Evolutionary conservation across 495 filamentous ascomycete species (phyloP).

Genomic region (Penicillium odoratum): DNA sequence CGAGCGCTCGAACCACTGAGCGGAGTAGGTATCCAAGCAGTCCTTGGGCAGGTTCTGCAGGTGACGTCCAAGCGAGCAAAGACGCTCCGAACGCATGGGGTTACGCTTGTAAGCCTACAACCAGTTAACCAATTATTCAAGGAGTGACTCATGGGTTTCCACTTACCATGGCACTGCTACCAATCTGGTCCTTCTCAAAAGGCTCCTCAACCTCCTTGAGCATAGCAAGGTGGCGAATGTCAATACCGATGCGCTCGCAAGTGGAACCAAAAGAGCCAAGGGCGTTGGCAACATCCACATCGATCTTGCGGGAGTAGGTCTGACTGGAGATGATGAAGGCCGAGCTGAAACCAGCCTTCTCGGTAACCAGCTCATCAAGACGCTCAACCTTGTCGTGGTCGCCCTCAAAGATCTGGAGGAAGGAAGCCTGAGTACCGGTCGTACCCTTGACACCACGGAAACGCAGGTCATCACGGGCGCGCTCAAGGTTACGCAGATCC

Average conservation of each 20-base stretch:
- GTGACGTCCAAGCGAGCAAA: slow-evolving; percentile 75
- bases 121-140: slow-evolving; percentile 22
- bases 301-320: slow-evolving; percentile 84
- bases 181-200: slow-evolving; percentile 68
- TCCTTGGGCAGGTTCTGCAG: slow-evolving; percentile 63
- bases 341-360: slow-evolving; percentile 79
- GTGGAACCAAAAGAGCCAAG: slow-evolving; percentile 82
- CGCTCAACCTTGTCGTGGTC: slow-evolving; percentile 77
- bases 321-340: slow-evolving; percentile 76
- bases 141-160: no score
- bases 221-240: slow-evolving; percentile 77
- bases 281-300: slow-evolving; percentile 76
- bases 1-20: slow-evolving; percentile 79
- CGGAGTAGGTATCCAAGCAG: slow-evolving; percentile 72
- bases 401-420: slow-evolving; percentile 79
- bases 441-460: slow-evolving; percentile 87
- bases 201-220: slow-evolving; percentile 90
- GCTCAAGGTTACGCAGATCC: slow-evolving; percentile 81
- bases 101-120: slow-evolving; percentile 83
- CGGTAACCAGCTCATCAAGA: slow-evolving; percentile 69
- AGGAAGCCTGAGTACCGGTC: slow-evolving; percentile 76
- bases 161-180: slow-evolving; percentile 53
- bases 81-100: slow-evolving; percentile 85
- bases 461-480: slow-evolving; percentile 67
- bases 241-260: slow-evolving; percentile 68